A percentile compares a stretch with the other conserved stretches of the same genome.
These are phyloP conservation scores for Puccinia novopanici DNA, from an alignment of 1,284 basidiomycete genomes.

Conservation along the genomic window DNA sequence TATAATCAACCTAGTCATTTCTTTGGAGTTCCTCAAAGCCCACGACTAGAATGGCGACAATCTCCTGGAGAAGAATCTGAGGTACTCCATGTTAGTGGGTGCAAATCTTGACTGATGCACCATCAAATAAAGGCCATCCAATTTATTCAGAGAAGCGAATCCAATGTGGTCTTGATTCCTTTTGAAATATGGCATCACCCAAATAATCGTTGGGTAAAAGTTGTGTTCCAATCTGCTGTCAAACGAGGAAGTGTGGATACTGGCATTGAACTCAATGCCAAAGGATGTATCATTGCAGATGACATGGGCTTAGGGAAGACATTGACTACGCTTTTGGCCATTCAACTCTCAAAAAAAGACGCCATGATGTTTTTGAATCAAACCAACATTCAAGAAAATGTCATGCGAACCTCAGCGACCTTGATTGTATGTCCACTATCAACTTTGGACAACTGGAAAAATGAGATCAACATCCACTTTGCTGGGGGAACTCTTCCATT, in stretches of 20 bases:
- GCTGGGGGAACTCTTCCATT: not conserved
- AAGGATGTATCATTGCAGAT: not conserved
- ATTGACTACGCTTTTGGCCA: not conserved
- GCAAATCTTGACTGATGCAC: too few relatives aligned
- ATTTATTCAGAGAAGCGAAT: too few relatives aligned
- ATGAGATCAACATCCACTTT: constrained; percentile 2
- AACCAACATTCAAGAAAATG: not conserved
- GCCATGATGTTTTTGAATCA: not conserved
- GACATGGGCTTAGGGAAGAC: constrained; percentile 5
- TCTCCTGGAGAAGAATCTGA: too few relatives aligned
- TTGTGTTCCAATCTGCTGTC: not conserved
- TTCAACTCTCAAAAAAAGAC: not conserved
- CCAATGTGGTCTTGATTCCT: too few relatives aligned
- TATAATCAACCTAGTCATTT: too few relatives aligned
- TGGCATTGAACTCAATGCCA: not conserved
- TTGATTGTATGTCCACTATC: too few relatives aligned
- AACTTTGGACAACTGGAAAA: constrained; percentile 19
- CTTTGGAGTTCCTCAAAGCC: too few relatives aligned
- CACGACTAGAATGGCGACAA: too few relatives aligned
- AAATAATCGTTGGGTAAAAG: not conserved
- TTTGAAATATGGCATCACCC: not conserved
- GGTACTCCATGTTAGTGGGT: too few relatives aligned
- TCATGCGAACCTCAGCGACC: not conserved
- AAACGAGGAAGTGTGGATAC: not conserved
- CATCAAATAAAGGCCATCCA: too few relatives aligned